Evolutionary conservation across 305 asterid genomes (phyloP).

Genomic region (Withania somnifera): DNA sequence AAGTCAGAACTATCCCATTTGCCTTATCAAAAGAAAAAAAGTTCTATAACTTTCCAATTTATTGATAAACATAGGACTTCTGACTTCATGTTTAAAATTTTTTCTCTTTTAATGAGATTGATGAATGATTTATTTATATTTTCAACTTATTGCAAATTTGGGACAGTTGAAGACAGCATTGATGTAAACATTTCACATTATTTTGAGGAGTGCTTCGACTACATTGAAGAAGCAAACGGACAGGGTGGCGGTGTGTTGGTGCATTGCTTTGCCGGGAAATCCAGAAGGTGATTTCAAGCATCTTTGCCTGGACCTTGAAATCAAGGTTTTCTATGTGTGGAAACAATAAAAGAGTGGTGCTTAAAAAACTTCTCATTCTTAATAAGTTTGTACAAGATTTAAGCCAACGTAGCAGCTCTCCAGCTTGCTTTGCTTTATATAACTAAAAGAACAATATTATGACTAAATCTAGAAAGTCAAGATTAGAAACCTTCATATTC

Average conservation of each 20-base stretch:
- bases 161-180: slow-evolving; percentile 54
- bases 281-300: slow-evolving; percentile 49
- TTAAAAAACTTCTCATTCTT: not conserved
- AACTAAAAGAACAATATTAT: not conserved
- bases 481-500: not conserved
- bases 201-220: slow-evolving; percentile 63
- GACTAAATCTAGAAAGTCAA: not conserved
- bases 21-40: not conserved
- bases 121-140: not conserved
- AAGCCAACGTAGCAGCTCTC: slow-evolving; percentile 2
- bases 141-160: slow-evolving; percentile 1
- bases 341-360: not conserved
- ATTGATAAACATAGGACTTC: not conserved
- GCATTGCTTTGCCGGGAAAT: slow-evolving; percentile 79
- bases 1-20: not conserved
- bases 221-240: slow-evolving; percentile 65
- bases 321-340: not conserved
- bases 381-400: not conserved
- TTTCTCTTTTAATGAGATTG: not conserved
- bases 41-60: not conserved
- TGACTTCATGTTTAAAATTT: not conserved
- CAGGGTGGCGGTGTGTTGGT: slow-evolving; percentile 59
- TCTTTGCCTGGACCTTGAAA: not conserved
- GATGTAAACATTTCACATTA: slow-evolving; percentile 32
- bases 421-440: not conserved